Evolutionary conservation across 1,284 basidiomycete species (phyloP).

Genomic region (Ceratorhiza oryzae-sativae): DNA sequence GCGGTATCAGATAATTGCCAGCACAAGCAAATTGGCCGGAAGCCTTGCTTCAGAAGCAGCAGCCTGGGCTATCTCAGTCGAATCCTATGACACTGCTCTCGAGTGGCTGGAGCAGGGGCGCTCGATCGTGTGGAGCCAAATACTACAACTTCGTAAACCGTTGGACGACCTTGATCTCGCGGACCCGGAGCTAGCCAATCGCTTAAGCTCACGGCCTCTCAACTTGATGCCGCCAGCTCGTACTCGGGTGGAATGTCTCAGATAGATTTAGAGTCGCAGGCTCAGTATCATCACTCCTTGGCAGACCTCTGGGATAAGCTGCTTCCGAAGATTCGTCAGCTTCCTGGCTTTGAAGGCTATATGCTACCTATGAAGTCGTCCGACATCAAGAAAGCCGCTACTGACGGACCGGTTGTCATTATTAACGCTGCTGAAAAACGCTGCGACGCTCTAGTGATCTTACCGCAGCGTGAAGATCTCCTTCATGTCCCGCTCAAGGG

Average conservation of each 20-base stretch:
- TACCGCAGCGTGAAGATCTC: neutral
- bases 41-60: slow-evolving; percentile 5
- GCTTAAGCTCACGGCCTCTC: neutral
- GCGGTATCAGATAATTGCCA: neutral
- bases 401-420: slow-evolving; percentile 49
- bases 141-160: neutral
- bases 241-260: neutral
- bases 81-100: neutral
- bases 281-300: slow-evolving; percentile 21
- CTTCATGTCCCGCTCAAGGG: slow-evolving; percentile 9
- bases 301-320: slow-evolving; percentile 21
- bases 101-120: slow-evolving; percentile 31
- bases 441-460: slow-evolving; percentile 49
- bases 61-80: slow-evolving; percentile 2
- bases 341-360: slow-evolving; percentile 31
- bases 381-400: slow-evolving; percentile 44
- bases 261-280: neutral
- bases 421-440: slow-evolving; percentile 46
- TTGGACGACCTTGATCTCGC: neutral
- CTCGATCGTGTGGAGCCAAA: slow-evolving; percentile 9
- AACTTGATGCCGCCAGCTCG: slow-evolving; percentile 9
- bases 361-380: slow-evolving; percentile 42
- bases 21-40: neutral
- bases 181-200: neutral
- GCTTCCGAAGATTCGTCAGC: slow-evolving; percentile 20